Evolutionary conservation across 108 stramenopile genomes (phyloP).

Genomic region (Cyclotella atomus): DNA sequence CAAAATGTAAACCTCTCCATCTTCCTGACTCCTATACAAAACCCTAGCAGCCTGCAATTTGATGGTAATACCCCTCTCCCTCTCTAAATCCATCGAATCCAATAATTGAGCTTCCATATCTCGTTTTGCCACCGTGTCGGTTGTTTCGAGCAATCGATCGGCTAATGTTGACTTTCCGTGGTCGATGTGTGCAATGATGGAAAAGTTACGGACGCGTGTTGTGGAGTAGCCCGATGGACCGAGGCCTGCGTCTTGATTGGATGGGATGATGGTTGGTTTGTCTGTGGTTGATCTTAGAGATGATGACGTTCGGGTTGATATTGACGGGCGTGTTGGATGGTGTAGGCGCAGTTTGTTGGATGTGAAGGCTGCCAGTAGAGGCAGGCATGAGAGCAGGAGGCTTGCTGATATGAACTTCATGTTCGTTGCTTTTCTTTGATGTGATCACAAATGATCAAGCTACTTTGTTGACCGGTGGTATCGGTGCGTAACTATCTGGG

Average conservation of each 20-base stretch:
- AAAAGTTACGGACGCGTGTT: slow-evolving; percentile 95
- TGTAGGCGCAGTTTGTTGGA: neutral
- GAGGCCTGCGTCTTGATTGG: slow-evolving; percentile 27
- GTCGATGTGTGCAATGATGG: slow-evolving; percentile 98
- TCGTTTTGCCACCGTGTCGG: slow-evolving; percentile 82
- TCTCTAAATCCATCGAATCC: slow-evolving; percentile 97
- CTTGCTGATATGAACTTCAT: no score
- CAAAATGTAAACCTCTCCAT: slow-evolving; percentile 85
- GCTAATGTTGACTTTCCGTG: slow-evolving; percentile 97
- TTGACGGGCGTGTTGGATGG: neutral
- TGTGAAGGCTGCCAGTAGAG: no score
- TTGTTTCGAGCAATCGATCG: slow-evolving; percentile 93
- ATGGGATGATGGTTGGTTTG: slow-evolving; percentile 1
- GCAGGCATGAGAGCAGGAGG: no score
- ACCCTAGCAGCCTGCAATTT: slow-evolving; percentile 98
- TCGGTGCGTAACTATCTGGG: no score
- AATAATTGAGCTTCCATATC: slow-evolving; percentile 95
- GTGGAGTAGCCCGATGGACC: slow-evolving; percentile 42
- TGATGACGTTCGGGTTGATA: neutral
- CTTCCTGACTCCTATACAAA: slow-evolving; percentile 77
- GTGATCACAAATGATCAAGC: no score
- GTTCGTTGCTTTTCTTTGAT: no score
- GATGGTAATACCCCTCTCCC: slow-evolving; percentile 99
- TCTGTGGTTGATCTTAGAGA: slow-evolving; percentile 5
- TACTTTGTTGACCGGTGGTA: no score